Evolutionary conservation across 768 basidiomycete genomes (phyloP), one percentile per base, ranked within the genome.

Genomic region (Lactarius indigo): DNA sequence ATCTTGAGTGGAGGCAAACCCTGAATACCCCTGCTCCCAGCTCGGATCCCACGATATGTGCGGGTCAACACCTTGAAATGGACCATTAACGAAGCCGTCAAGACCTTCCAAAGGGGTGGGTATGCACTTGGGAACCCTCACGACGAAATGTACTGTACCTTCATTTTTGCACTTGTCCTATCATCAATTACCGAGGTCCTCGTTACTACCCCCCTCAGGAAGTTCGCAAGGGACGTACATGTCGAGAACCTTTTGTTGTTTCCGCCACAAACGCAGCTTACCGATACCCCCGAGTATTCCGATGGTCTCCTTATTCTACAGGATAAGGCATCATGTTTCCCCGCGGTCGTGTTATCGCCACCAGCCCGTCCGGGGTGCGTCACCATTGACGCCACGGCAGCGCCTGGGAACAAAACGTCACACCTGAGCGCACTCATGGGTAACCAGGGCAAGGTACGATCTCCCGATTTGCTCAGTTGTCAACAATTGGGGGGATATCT

Each of bases 311-410:
- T 98, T 39, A 96, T 99, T 67, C 79, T 98, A 7, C 97, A 99
- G 76, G 97, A 99, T 76, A 98, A 98, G 75, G 96, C 97, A 23
- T 96, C 94, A 64, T 99, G 97, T 77, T 94, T 99, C 76, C 94
- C 97, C 20, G 94, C 96, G 0, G 79, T 87, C 65, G 84, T 98
- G 7, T 85, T 99, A n/a, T 83, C 87, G 26, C 91, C 92, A 52
- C 89, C 88, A 13, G 77, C 80, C 2, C 75, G 73, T 23, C 80
- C 85, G 26, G 75, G 81, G 50, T 76, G 79, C 62, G 80, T 83
- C 57, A 91, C 94, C 35, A 90, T 98, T 47, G 96, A 98, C 76
- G 95, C 94, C 15, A 98, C 95, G 13, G 91, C 95, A 47, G 97
- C 97, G 1, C 97, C 97, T 0, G 97, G 97, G 0, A 99, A 99